Evolutionary conservation across 768 basidiomycete genomes (phyloP).

Genomic region (Lyophyllum shimeji): DNA sequence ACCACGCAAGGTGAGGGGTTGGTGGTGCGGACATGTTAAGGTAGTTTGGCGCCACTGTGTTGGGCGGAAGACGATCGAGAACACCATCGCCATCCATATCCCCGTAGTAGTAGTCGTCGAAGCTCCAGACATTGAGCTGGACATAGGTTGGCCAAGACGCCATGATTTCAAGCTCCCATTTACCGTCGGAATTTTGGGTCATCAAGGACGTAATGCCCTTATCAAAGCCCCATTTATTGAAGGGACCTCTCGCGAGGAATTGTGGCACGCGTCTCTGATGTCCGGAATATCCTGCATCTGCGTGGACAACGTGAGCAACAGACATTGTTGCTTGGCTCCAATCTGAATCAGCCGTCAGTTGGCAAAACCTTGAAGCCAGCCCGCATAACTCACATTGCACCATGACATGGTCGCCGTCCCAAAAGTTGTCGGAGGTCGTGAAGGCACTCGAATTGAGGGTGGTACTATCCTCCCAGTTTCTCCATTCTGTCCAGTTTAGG

Average conservation of each 20-base stretch:
- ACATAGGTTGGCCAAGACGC: conserved; percentile 87
- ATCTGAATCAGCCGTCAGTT: conserved; percentile 42
- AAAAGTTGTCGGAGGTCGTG: conserved; percentile 52
- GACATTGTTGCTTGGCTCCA: conserved; percentile 73
- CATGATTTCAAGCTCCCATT: conserved; percentile 90
- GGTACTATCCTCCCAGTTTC: conserved; percentile 72
- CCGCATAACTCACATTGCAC: conserved; percentile 69
- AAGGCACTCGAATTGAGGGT: conserved; percentile 62
- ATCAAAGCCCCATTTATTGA: conserved; percentile 93
- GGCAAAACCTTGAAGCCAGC: not conserved
- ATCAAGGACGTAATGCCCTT: conserved; percentile 73
- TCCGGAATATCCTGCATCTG: conserved; percentile 62
- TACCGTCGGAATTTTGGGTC: conserved; percentile 58
- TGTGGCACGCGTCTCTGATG: conserved; percentile 79
- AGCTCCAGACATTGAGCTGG: conserved; percentile 89
- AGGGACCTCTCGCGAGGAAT: conserved; percentile 82
- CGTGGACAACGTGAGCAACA: conserved; percentile 69
- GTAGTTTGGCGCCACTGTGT: conserved; percentile 81
- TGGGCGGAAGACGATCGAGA: conserved; percentile 89
- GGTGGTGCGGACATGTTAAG: conserved; percentile 92
- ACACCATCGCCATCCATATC: conserved; percentile 86
- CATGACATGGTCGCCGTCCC: conserved; percentile 83
- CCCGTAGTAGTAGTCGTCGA: conserved; percentile 91
- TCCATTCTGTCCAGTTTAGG: conserved; percentile 81
- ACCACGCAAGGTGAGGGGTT: conserved; percentile 85